Percentiles rank a stretch among this genome's conserved stretches.
Evolutionary conservation across 2,329 filamentous ascomycete species (phyloP).

Genomic region (Orbilia javanica): DNA sequence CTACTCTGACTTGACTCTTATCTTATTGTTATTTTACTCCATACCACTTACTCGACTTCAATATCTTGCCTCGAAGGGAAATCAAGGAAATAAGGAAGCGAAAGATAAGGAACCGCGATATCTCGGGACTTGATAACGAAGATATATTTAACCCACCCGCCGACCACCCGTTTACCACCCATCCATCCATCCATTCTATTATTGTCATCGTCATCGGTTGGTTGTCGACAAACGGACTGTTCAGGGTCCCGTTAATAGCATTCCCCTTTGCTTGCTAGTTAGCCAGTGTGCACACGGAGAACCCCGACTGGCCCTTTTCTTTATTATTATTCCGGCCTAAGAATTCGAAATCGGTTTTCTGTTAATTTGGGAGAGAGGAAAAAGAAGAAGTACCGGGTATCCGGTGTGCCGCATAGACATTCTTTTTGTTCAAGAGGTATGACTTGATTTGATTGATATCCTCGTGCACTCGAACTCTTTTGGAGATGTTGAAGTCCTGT

Average conservation of each 20-base stretch:
- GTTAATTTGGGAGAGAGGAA: background rate
- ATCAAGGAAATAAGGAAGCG: no score
- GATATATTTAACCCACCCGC: no score
- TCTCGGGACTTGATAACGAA: background rate
- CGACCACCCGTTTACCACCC: no score
- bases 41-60: background rate
- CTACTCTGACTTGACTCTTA: no score
- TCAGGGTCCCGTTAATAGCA: no score
- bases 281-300: background rate
- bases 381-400: constrained; percentile 24
- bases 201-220: background rate
- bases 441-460: no score
- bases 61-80: no score
- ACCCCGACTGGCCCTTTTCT: background rate
- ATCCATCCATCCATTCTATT: no score
- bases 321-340: background rate
- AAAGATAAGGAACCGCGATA: constrained; percentile 3
- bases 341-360: no score
- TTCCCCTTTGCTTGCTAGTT: background rate
- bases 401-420: constrained; percentile 10
- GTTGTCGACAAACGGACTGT: background rate
- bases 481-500: constrained; percentile 31
- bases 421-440: constrained; percentile 34
- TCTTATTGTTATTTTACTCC: constrained; percentile 19
- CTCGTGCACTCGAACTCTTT: background rate